Base-by-base conservation (phyloP, 2,329 filamentous ascomycete species). In the Colletotrichum shisoi region DNA sequence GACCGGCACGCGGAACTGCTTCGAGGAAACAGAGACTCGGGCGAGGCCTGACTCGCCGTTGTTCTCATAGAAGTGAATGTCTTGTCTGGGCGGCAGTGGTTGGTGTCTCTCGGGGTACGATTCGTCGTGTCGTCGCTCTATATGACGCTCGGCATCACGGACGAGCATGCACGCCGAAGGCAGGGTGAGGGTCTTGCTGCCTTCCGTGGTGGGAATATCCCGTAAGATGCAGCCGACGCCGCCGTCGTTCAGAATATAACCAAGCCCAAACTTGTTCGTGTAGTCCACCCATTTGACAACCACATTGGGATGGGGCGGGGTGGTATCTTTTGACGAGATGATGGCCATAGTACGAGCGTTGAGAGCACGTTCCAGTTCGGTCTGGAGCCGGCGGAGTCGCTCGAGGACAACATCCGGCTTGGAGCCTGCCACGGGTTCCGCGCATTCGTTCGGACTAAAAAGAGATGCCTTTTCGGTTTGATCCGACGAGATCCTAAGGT, bases 201-300 rank as follows among this genome's bases (percentile, higher is more conserved):
- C 84, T 57, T 84, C 81, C 1, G 80, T 81, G 1, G 82, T 83
- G 13, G 84, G 83, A 60, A 88, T 84, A 65, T 84, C 85, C 27
- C 83, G 81, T 57, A 88, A 79, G 56, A 90, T 86, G 70, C 90
- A 93, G 17, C 91, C 92, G 21, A 94, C 89, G 69, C 89, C 93
- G 37, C 92, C 91, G 71, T 94, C 91, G 69, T 92, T 92, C 61
- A 95, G 81, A 65, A 94, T 92, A 73, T 94, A 95, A 42, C 92
- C 92, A 17, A 95, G 84, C 13, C 92, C 92, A 75, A 93, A 93
- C 75, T 93, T 93, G 77, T 93, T 92, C 67, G 91, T 93, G 76
- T 95, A 95, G 75, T 95, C 92, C 7, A 95, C 92, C 92, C 92
- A 95, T 74, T 94, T 93, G 12, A 90, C 86, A 13, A 90, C 87